Evolutionary conservation across 345 rosid species (phyloP).

Genomic region (Cardiospermum halicacabum): DNA sequence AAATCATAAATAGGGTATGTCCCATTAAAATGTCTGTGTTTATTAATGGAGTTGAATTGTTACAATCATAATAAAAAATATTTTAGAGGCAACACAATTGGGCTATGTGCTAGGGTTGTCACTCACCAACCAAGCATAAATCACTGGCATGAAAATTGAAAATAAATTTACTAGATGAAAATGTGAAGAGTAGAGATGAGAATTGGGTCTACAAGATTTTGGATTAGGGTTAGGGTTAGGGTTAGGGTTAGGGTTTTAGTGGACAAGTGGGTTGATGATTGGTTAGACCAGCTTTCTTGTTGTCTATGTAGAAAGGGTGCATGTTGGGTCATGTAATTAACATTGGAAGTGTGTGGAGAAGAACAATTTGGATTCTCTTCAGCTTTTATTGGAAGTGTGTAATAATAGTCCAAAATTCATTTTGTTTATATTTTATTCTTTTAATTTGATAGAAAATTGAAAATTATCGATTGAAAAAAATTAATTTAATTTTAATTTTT

Average conservation of each 20-base stretch:
- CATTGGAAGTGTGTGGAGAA: background rate
- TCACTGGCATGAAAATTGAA: slow-evolving; percentile 1
- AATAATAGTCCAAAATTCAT: too few species aligned
- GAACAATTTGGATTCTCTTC: slow-evolving; percentile 12
- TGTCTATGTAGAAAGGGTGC: slow-evolving; percentile 27
- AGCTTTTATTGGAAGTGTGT: too few species aligned
- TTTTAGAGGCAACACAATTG: slow-evolving; percentile 3
- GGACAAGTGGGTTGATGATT: slow-evolving; percentile 22
- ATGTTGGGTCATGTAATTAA: slow-evolving; percentile 21
- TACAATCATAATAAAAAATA: background rate
- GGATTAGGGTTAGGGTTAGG: slow-evolving; percentile 25
- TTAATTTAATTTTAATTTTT: too few species aligned
- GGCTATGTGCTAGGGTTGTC: slow-evolving; percentile 7
- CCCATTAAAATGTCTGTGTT: slow-evolving; percentile 4
- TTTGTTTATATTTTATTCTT: background rate
- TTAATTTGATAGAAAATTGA: too few species aligned
- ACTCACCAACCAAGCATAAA: slow-evolving; percentile 23
- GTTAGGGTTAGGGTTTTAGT: slow-evolving; percentile 20
- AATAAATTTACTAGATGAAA: too few species aligned
- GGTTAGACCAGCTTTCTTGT: slow-evolving; percentile 19
- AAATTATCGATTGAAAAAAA: too few species aligned
- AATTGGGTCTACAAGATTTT: slow-evolving; percentile 10
- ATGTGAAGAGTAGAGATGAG: too few species aligned
- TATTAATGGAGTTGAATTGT: background rate
- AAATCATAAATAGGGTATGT: background rate